A percentile compares a stretch with the other conserved stretches of the same genome.
Conservation (phyloP, 805 yeast species). For the Metschnikowia picachoensis region DNA sequence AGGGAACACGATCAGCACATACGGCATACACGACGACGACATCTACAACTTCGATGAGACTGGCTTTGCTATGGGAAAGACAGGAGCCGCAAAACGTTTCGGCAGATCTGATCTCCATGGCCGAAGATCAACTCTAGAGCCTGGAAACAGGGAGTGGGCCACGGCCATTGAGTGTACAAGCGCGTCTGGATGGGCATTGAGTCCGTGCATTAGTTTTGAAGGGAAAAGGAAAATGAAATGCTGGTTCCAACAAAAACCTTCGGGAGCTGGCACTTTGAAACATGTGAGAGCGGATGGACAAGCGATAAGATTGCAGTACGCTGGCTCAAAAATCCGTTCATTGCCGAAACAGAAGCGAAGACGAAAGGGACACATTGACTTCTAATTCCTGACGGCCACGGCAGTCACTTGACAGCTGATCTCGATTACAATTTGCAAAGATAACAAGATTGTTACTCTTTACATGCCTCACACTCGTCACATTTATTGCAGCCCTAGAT, state of each 20-base stretch:
- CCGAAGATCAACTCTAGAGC: no score
- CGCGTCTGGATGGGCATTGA: not conserved
- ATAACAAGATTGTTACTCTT: not conserved
- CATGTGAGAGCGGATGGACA: not conserved
- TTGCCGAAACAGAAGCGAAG: no score
- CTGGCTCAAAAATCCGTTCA: no score
- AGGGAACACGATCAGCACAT: no score
- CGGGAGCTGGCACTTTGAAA: not conserved
- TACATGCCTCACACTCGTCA: no score
- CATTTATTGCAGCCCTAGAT: no score
- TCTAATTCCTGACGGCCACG: not conserved
- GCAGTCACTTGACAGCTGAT: no score
- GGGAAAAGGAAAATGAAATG: not conserved
- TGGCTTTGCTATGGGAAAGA: not conserved
- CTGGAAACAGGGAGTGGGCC: no score
- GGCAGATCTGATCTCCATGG: not conserved
- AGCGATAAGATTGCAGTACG: not conserved
- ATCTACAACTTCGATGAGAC: constrained; percentile 1
- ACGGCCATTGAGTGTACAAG: constrained; percentile 1
- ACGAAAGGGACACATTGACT: no score
- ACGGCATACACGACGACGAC: not conserved
- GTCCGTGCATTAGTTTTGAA: not conserved
- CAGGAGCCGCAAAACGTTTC: no score
- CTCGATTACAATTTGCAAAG: not conserved
- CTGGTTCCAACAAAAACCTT: not conserved